These are phyloP conservation scores for Apophysomyces trapeziformis DNA, from an alignment of 371 early-diverging fungal species.

Conservation along the genomic window DNA sequence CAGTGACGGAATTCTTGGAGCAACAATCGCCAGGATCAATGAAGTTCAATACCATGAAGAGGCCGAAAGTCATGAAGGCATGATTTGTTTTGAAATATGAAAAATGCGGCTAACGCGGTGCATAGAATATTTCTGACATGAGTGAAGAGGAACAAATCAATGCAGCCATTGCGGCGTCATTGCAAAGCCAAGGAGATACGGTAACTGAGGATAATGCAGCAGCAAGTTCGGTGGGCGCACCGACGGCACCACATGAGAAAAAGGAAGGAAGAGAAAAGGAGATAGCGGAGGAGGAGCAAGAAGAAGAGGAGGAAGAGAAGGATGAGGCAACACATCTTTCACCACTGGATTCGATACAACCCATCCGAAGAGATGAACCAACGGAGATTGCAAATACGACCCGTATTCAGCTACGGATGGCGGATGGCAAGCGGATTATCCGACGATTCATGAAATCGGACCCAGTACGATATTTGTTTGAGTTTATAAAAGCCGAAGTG, in stretches of 20 bases:
- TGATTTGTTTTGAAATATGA: not conserved
- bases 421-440: conserved; percentile 70
- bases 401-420: conserved; percentile 72
- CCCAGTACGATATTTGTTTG: conserved; percentile 68
- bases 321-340: conserved; percentile 23
- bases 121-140: conserved; percentile 67
- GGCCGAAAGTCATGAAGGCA: conserved; percentile 37
- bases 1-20: conserved; percentile 56
- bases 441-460: conserved; percentile 69
- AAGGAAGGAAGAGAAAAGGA: conserved; percentile 13
- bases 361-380: conserved; percentile 55
- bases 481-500: conserved; percentile 67
- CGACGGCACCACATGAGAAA: conserved; percentile 10
- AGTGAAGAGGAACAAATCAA: conserved; percentile 90
- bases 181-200: conserved; percentile 35
- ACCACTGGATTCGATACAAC: conserved; percentile 51
- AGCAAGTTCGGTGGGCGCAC: not conserved
- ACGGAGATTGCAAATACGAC: conserved; percentile 60
- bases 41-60: conserved; percentile 26
- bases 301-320: conserved; percentile 14
- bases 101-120: not conserved
- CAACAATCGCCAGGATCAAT: conserved; percentile 29
- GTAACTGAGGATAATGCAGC: conserved; percentile 14
- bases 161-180: conserved; percentile 80
- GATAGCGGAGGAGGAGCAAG: conserved; percentile 13